Percentiles rank a stretch among this genome's conserved stretches.
Conservation (phyloP, 2,329 filamentous ascomycete species). For the Fusarium musae region DNA sequence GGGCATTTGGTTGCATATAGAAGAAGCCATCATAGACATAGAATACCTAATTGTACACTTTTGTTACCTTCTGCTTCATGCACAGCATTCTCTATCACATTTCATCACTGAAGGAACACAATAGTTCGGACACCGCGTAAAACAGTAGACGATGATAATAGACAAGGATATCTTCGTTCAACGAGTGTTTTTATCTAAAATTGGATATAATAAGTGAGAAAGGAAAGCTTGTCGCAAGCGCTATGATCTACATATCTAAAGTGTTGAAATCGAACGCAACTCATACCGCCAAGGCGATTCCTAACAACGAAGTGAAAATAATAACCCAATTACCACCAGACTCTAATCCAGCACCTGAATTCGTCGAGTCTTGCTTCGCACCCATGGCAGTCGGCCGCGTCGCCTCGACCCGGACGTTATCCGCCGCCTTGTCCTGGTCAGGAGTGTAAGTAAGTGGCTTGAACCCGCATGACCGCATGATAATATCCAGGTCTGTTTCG, state of each 20-base stretch:
- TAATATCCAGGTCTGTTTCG: slow-evolving; percentile 49
- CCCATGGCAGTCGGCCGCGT: slow-evolving; percentile 39
- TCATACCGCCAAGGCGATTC: slow-evolving; percentile 16
- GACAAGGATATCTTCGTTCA: background rate
- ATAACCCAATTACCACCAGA: background rate
- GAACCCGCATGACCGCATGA: slow-evolving; percentile 53
- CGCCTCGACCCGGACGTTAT: slow-evolving; percentile 51
- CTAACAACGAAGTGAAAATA: slow-evolving; percentile 11
- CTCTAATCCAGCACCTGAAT: background rate
- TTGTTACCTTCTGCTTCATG: background rate
- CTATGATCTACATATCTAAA: slow-evolving; percentile 10
- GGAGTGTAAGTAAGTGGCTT: slow-evolving; percentile 43
- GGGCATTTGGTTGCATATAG: background rate
- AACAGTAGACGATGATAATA: background rate
- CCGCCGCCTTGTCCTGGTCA: slow-evolving; percentile 46
- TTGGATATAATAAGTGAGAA: slow-evolving; percentile 10
- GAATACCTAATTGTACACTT: background rate
- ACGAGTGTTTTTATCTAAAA: background rate
- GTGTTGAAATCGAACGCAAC: background rate
- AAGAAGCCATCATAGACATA: background rate
- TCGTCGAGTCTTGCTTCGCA: slow-evolving; percentile 1
- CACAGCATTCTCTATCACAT: background rate
- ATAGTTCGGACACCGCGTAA: background rate
- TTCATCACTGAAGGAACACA: background rate
- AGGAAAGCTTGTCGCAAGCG: slow-evolving; percentile 13